Base-by-base conservation (phyloP, 2,329 filamentous ascomycete species). In the Hortaea werneckii region DNA sequence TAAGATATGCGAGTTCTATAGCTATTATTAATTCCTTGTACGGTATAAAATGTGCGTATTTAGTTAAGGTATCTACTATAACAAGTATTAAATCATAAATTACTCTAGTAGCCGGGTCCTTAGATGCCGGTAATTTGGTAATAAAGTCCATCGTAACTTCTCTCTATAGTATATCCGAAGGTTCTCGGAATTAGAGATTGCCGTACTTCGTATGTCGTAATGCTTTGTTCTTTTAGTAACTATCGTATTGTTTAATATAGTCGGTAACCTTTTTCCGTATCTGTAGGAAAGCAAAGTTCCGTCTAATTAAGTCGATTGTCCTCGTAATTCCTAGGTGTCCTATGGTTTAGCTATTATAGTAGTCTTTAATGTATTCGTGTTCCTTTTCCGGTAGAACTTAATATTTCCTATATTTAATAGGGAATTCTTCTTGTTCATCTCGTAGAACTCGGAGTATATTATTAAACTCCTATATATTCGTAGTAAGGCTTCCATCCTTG, bases 61-160 rank as follows among this genome's bases (percentile, higher is more conserved):
- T 56, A 6, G 41, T 55, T 32, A 52, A 45, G 37, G 45, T 45
- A 37, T 56, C 40, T 29, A 56, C 53, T 41, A 56, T 52, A 39
- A 53, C 48, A 41, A 56, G 29, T 43, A 56, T 55, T 13, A 30
- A 44, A 30, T 55, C 20, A 12, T 54, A 54, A 10, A 30, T 37
- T 8, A 29, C 28, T 43, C 29, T 9, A 26, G 37, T 50, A 5
- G 35, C 42, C 39, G 44, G 39, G 34, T 44, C 38, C 26, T 46
- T 40, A 10, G 29, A 50, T 39, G 30, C 30, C 42, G 42, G 54
- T 39, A 60, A 44, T 7, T 53, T 48, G 7, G 44, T 51, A 41
- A 59, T 59, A 35, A 58, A 57, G 38, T 59, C 50, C 13, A 55
- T 58, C 12, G 38, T 51, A 5, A 51, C 49, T 42, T 51, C 20